Evolutionary conservation across 371 early-diverging fungal species (phyloP), one percentile per base, ranked within the genome.

Genomic region (Cladochytrium tenue): DNA sequence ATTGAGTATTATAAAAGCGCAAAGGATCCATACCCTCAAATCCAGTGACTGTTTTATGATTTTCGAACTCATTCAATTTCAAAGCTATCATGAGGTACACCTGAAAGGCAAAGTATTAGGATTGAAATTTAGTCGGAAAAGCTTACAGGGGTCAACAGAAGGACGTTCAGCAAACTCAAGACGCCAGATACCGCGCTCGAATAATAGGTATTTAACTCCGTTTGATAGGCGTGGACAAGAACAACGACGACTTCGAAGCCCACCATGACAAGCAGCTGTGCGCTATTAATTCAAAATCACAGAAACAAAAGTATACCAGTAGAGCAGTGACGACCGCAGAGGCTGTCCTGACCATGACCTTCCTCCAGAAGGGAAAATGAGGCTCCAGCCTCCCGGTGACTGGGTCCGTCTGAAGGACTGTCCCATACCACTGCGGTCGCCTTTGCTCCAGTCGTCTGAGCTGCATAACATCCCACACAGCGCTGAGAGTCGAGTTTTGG

Each of bases 381-480:
- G 56, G 13, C 34, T 64, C 72, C 25, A 64, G 32, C 26, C 62
- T 62, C 7, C 72, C 72, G 10, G 67, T 67, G 32, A 71, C 31
- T 3, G 72, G 72, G 34, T 58, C 58, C 28, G 53, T 57, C 30
- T 62, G 34, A 15, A 70, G 32, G 3, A 58, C 34, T 23, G 59
- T 69, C 32, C 73, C 68, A 51, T 64, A 71, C 79, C 84, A 88
- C 59, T 88, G 77, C 0, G 87, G 84, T 31, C 88, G 53, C 7
- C 72, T 68, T 23, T 69, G 62, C 62, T 87, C 86, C 30, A 61
- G 63, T 32, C 17, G 64, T n/a, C 84, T 75, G 60, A 72, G 79
- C 23, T 85, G 78, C 23, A 66, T n/a, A 10, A 84, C 75, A 63
- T 84, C 81, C 89, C 89, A 89, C 27, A 76, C 72, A 53, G 77